Conservation (phyloP, 352 stramenopile species). For the Vaucheria bursata region DNA sequence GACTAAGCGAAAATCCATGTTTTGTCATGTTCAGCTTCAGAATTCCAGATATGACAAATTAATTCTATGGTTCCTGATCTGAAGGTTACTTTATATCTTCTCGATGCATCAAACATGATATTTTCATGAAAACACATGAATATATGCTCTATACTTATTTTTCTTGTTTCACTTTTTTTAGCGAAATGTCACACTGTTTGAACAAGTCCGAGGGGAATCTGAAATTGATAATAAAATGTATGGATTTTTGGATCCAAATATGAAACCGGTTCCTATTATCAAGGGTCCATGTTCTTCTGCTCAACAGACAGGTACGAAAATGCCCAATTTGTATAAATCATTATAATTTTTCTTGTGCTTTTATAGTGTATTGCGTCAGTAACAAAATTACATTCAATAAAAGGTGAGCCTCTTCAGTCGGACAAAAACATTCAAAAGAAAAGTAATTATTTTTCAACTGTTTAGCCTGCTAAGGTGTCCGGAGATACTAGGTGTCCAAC, state of each 20-base stretch:
- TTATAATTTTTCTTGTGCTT: too few relatives aligned
- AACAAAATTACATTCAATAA: too few relatives aligned
- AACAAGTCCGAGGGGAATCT: neutral
- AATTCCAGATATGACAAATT: neutral
- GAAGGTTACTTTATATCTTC: neutral
- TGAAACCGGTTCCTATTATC: slow-evolving; percentile 28
- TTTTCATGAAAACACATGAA: too few relatives aligned
- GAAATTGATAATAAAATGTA: slow-evolving; percentile 3
- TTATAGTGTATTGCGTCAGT: too few relatives aligned
- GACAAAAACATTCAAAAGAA: too few relatives aligned
- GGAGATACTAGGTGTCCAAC: too few relatives aligned
- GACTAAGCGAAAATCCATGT: neutral
- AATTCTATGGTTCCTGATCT: neutral
- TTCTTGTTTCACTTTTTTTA: neutral
- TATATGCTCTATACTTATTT: neutral
- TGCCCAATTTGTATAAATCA: neutral
- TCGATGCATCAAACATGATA: too few relatives aligned
- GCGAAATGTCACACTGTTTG: neutral
- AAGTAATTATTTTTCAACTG: too few relatives aligned
- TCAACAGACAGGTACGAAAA: slow-evolving; percentile 22
- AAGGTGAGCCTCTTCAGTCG: too few relatives aligned
- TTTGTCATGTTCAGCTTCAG: neutral
- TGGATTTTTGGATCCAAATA: slow-evolving; percentile 19
- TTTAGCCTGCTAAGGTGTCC: too few relatives aligned
- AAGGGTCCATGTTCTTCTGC: slow-evolving; percentile 25